Conservation (phyloP, 1,284 basidiomycete species). For the Sphaerobolus stellatus region DNA sequence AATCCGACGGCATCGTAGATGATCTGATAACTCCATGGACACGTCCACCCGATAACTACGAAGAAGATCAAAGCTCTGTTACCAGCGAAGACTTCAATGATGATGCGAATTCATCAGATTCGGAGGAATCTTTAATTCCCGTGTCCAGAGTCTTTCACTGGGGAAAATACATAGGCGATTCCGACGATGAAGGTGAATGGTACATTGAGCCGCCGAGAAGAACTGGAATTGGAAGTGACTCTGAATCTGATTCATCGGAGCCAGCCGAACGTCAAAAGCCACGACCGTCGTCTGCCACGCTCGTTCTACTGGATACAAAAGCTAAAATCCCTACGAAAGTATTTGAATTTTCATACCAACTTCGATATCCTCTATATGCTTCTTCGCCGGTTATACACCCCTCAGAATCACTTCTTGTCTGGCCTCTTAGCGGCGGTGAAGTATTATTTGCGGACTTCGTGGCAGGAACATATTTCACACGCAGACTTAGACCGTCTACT, state of each 20-base stretch:
- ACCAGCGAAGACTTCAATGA: not conserved
- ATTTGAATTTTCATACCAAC: slow-evolving; percentile 19
- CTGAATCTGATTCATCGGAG: not conserved
- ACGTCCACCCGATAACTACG: slow-evolving; percentile 8
- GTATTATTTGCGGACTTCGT: slow-evolving; percentile 30
- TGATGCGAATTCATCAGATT: not conserved
- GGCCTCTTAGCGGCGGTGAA: slow-evolving; percentile 30
- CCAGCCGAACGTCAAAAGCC: not conserved
- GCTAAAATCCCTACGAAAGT: slow-evolving; percentile 3
- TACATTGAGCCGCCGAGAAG: not conserved
- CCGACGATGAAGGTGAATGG: not conserved
- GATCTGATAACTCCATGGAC: slow-evolving; percentile 22
- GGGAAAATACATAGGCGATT: not conserved
- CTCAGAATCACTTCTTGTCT: slow-evolving; percentile 24
- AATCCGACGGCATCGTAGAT: slow-evolving; percentile 15
- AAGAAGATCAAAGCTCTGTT: not conserved
- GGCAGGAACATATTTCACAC: slow-evolving; percentile 28
- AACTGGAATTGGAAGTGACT: not conserved
- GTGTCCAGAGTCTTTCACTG: not conserved
- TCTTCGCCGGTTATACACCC: slow-evolving; percentile 33
- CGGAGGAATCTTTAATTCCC: not conserved
- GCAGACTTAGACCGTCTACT: slow-evolving; percentile 28
- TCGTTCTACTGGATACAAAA: slow-evolving; percentile 3
- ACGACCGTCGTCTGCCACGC: not conserved
- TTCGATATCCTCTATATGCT: slow-evolving; percentile 23